A percentile compares a stretch with the other conserved stretches of the same genome.
Conservation (phyloP, 2,329 filamentous ascomycete species). For the Claviceps pusilla region DNA sequence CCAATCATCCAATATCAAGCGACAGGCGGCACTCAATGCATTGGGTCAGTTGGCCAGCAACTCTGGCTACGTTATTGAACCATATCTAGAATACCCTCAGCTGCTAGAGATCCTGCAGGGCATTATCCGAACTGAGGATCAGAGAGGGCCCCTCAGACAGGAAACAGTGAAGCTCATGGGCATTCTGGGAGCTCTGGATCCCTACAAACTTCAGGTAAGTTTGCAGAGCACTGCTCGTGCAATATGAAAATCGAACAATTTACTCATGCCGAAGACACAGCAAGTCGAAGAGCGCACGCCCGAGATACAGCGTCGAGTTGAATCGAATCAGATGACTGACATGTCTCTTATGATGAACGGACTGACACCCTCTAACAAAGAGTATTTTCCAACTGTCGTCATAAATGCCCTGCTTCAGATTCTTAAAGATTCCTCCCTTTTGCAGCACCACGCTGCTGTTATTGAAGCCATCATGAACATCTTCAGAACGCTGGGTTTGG, state of each 20-base stretch:
- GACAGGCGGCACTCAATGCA: conserved; percentile 79
- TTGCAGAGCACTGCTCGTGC: background rate
- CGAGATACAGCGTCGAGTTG: conserved; percentile 55
- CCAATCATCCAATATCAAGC: conserved; percentile 75
- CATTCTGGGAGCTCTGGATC: conserved; percentile 85
- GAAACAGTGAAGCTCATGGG: conserved; percentile 96
- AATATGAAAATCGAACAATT: background rate
- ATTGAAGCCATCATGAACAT: conserved; percentile 99
- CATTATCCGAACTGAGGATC: conserved; percentile 81
- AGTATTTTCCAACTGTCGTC: conserved; percentile 95
- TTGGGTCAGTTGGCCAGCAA: conserved; percentile 88
- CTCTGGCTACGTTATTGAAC: conserved; percentile 92
- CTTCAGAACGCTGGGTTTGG: conserved; percentile 87
- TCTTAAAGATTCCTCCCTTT: conserved; percentile 75
- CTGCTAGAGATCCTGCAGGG: conserved; percentile 83
- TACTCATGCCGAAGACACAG: conserved; percentile 9
- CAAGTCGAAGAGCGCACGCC: conserved; percentile 82
- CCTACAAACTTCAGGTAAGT: conserved; percentile 72
- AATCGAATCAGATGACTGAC: conserved; percentile 61
- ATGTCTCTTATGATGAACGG: conserved; percentile 97
- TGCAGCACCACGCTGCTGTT: conserved; percentile 81
- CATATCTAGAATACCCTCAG: conserved; percentile 88
- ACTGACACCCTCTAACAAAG: conserved; percentile 87
- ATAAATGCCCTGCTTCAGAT: conserved; percentile 91
- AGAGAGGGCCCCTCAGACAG: conserved; percentile 68